Percentiles rank a stretch among this genome's conserved stretches.
These are phyloP conservation scores for Spathaspora passalidarum DNA, from an alignment of 805 yeast genomes.

Conservation along the genomic window DNA sequence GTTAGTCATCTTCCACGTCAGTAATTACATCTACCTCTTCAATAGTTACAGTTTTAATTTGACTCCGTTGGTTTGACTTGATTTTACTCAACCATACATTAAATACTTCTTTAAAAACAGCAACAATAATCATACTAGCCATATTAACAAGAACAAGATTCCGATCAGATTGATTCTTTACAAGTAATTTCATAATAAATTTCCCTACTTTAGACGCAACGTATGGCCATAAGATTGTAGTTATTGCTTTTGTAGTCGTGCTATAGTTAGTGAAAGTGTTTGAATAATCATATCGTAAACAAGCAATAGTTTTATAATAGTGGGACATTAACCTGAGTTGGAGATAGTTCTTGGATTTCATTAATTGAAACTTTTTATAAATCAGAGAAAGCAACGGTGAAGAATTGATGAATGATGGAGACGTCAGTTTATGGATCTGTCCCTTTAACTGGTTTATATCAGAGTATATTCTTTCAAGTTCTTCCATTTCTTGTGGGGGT, in stretches of 20 bases:
- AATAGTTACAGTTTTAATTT: conserved; percentile 20
- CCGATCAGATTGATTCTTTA: conserved; percentile 12
- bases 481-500: conserved; percentile 17
- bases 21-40: conserved; percentile 4
- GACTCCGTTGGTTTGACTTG: conserved; percentile 27
- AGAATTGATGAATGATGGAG: neutral
- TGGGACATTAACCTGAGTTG: conserved; percentile 12
- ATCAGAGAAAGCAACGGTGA: neutral
- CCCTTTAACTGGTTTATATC: neutral
- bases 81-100: conserved; percentile 27
- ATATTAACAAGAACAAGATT: conserved; percentile 29
- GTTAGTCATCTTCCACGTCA: neutral
- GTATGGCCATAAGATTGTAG: conserved; percentile 41
- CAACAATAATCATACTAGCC: conserved; percentile 30
- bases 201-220: conserved; percentile 31
- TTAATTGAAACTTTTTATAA: neutral
- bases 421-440: no score
- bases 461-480: conserved; percentile 18
- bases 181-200: conserved; percentile 16
- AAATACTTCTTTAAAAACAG: conserved; percentile 29
- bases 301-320: conserved; percentile 27
- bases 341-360: conserved; percentile 3
- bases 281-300: conserved; percentile 35
- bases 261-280: conserved; percentile 20
- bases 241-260: conserved; percentile 22